Conservation (phyloP, 2,329 filamentous ascomycete genomes). For the Penicillium palitans region DNA sequence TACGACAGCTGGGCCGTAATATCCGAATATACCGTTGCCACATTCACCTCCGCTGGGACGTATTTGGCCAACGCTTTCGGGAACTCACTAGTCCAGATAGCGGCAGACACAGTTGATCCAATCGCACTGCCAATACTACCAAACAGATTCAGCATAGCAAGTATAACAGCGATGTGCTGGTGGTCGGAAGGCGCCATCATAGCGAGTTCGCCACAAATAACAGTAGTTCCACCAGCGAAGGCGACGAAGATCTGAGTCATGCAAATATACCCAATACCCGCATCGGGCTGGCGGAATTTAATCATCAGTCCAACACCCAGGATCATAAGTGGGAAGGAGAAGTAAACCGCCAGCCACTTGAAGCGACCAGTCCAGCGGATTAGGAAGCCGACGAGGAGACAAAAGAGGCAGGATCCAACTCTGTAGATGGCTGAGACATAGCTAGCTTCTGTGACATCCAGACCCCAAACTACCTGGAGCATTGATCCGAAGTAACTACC, state of each 20-base stretch:
- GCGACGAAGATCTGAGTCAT: conserved; percentile 24
- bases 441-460: conserved; percentile 13
- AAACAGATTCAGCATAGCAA: conserved; percentile 19
- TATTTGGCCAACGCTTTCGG: conserved; percentile 9
- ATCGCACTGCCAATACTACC: conserved; percentile 17
- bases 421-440: conserved; percentile 24
- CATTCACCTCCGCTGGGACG: neutral
- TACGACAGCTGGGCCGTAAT: conserved; percentile 8
- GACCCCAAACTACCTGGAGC: conserved; percentile 18
- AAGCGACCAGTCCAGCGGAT: conserved; percentile 21
- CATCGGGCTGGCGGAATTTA: conserved; percentile 22
- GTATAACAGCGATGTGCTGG: conserved; percentile 17
- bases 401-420: conserved; percentile 21
- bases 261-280: conserved; percentile 16
- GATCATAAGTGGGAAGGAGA: conserved; percentile 19
- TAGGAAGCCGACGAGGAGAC: conserved; percentile 15
- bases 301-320: conserved; percentile 24
- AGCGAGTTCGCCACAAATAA: conserved; percentile 19
- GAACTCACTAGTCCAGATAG: conserved; percentile 25
- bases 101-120: conserved; percentile 21
- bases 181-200: conserved; percentile 22
- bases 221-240: conserved; percentile 18
- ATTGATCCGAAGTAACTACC: conserved; percentile 20
- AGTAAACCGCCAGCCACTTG: conserved; percentile 16
- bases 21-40: conserved; percentile 1